Conservation (phyloP, 1,139 yeast genomes). For the Pichia norvegensis region DNA sequence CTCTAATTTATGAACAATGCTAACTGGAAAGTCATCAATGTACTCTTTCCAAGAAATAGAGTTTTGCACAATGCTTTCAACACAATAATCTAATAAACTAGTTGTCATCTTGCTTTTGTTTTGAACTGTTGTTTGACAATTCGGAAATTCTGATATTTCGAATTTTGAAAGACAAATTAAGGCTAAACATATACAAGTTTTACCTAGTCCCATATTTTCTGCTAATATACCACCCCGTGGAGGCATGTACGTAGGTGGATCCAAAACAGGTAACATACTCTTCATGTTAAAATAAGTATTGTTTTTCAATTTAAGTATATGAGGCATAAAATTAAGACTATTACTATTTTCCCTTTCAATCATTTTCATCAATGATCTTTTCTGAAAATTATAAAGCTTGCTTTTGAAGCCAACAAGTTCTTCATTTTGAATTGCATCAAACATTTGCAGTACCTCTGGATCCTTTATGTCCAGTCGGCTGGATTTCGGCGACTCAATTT, state of each 20-base stretch:
- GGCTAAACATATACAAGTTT: conserved; percentile 59
- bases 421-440: conserved; percentile 22
- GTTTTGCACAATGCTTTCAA: conserved; percentile 33
- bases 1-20: conserved; percentile 33
- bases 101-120: conserved; percentile 17
- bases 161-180: conserved; percentile 48
- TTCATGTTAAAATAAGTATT: conserved; percentile 34
- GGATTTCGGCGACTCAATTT: conserved; percentile 35
- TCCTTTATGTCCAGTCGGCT: conserved; percentile 16
- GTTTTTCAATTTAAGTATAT: conserved; percentile 29
- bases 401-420: conserved; percentile 44
- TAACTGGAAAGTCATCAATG: conserved; percentile 35
- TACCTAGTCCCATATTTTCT: conserved; percentile 74
- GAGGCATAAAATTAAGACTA: conserved; percentile 36
- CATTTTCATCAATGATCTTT: conserved; percentile 53
- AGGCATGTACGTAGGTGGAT: conserved; percentile 37
- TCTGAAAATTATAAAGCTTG: conserved; percentile 48
- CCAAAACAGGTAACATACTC: conserved; percentile 24
- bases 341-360: conserved; percentile 41
- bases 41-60: conserved; percentile 56
- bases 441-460: conserved; percentile 13
- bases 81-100: conserved; percentile 38
- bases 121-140: not conserved
- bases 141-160: conserved; percentile 44
- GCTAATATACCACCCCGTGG: conserved; percentile 66